Evolutionary conservation across 2,329 filamentous ascomycete species (phyloP).

Genomic region (Fusarium lateritium): DNA sequence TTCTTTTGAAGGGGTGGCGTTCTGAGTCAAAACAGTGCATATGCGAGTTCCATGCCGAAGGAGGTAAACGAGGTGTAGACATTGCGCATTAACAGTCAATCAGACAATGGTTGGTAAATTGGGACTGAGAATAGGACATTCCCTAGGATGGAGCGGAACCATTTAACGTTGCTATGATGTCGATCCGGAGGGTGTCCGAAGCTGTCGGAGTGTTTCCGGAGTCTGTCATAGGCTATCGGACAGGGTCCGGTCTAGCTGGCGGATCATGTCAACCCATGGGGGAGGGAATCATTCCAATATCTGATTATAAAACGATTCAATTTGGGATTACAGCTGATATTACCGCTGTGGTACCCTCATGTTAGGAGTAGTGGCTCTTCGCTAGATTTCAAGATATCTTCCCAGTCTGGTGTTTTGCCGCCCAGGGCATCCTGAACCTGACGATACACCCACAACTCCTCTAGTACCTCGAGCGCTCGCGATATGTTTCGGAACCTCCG

Average conservation of each 20-base stretch:
- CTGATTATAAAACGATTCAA: too few species aligned
- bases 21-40: conserved; percentile 17
- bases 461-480: background rate
- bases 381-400: background rate
- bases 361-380: too few species aligned
- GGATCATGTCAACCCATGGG: too few species aligned
- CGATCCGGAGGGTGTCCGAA: background rate
- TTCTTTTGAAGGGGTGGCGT: background rate
- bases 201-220: background rate
- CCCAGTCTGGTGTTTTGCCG: background rate
- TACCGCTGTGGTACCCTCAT: too few species aligned
- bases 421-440: background rate
- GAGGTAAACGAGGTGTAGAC: fast-evolving
- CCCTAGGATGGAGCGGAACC: too few species aligned
- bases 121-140: background rate
- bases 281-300: too few species aligned
- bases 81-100: background rate
- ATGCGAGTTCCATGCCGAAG: conserved; percentile 8
- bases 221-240: background rate
- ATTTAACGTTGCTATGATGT: background rate
- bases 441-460: background rate
- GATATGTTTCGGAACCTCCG: background rate
- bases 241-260: too few species aligned
- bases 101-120: background rate
- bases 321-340: too few species aligned